A percentile compares a stretch with the other conserved stretches of the same genome.
These are phyloP conservation scores for Penicillium sp. DNA, from an alignment of 2,329 filamentous ascomycete species.

Conservation along the genomic window DNA sequence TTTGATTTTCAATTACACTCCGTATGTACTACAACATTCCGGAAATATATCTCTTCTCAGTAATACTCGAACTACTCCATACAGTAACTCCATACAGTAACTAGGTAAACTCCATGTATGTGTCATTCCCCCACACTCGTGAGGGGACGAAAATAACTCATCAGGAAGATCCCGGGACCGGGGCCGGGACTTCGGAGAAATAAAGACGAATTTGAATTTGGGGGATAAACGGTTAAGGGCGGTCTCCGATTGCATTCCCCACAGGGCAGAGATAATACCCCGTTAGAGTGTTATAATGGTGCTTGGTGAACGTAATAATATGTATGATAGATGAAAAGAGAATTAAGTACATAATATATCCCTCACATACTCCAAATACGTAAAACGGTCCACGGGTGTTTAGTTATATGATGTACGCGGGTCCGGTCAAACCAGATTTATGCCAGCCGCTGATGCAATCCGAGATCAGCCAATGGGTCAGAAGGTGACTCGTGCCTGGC, in stretches of 20 bases:
- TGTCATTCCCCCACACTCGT: conserved; percentile 5
- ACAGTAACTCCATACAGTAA: neutral
- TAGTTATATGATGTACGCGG: too few relatives aligned
- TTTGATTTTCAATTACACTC: neutral
- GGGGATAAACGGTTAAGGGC: neutral
- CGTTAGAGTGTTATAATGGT: neutral
- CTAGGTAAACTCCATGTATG: neutral
- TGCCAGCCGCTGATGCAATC: conserved; percentile 8
- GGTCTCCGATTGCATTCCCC: neutral
- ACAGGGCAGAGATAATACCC: neutral
- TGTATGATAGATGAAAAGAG: neutral
- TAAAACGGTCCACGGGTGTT: neutral
- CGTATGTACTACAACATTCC: too few relatives aligned
- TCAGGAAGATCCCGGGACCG: neutral
- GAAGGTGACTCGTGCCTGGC: conserved; percentile 3
- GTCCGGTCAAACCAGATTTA: conserved; percentile 1
- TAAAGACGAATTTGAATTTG: too few relatives aligned
- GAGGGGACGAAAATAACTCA: neutral
- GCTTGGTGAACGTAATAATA: neutral
- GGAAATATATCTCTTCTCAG: too few relatives aligned
- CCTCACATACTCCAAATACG: neutral
- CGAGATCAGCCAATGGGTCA: neutral
- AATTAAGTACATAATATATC: neutral
- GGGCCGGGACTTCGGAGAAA: neutral
- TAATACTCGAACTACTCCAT: too few relatives aligned